Base-by-base conservation (phyloP, 176 grass and related monocot genomes). In the Lolium perenne region DNA sequence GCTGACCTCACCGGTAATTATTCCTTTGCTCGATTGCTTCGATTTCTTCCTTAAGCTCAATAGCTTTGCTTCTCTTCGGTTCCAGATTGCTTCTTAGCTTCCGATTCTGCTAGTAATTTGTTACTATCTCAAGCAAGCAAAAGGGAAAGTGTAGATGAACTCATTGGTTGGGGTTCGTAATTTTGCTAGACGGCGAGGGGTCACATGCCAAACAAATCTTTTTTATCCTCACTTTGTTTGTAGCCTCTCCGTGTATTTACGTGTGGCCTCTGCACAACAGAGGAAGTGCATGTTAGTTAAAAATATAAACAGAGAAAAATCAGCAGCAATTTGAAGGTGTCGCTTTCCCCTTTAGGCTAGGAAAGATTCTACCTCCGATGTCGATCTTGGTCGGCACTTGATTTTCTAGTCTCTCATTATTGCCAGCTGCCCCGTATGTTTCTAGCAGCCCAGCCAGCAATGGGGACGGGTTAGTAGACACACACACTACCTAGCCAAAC, bases 1-100 rank as follows among this genome's bases (percentile, higher is more conserved):
- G 95, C 93, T 4, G 95, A 95, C 86, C 95, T 98, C 89, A 92
- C 95, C 10, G 95, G 90, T 94, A 10, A 18, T 51, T 25, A 18
- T 51, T 25, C 45, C 7, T 0, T 23, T 25, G 71, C 72, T 35
- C 55, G 51, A 25, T 63, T 66, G 6, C 41, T 43, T 43, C 41
- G 41, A 43, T 43, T 43, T 0, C 40, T 41, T 43, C 26, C 26
- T 29, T 29, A 29, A 29, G 71, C 72, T 35, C 55, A 49, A 25
- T 63, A 35, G 26, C 13, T 15, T 35, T 1, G 14, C 41, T 43
- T 43, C 41, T 43, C 41, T 1, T 43, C 41, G 7, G 41, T 43
- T 43, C 41, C 41, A 43, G 9, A 6, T 29, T 32, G 22, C 5
- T 29, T 65, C 62, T 26, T 29, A 63, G 22, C 25, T 32, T 5